A percentile compares a stretch with the other conserved stretches of the same genome.
These are phyloP conservation scores for Plantago coronopus DNA, from an alignment of 305 asterid genomes.

Conservation along the genomic window DNA sequence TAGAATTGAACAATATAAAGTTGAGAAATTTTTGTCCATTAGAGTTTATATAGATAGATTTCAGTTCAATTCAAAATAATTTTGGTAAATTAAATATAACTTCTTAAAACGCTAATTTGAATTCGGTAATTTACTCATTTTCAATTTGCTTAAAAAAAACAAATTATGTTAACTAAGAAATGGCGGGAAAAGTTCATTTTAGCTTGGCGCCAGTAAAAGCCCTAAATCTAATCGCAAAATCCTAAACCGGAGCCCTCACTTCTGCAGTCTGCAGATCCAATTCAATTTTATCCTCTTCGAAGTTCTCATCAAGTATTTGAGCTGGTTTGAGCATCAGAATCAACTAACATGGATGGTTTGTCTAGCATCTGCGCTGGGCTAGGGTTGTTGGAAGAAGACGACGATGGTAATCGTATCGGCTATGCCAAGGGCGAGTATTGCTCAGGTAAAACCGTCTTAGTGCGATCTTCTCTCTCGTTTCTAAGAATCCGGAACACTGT, in stretches of 20 bases:
- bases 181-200: constrained; percentile 32
- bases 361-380: constrained; percentile 77
- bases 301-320: background rate
- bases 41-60: too few species aligned
- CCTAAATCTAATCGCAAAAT: constrained; percentile 23
- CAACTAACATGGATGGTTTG: constrained; percentile 62
- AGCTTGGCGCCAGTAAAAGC: constrained; percentile 23
- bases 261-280: constrained; percentile 7
- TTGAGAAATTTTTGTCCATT: too few species aligned
- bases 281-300: constrained; percentile 6
- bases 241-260: constrained; percentile 12
- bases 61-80: too few species aligned
- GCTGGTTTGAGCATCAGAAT: background rate
- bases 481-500: background rate
- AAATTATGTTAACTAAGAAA: background rate
- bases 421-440: constrained; percentile 63
- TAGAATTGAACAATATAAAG: too few species aligned
- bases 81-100: too few species aligned
- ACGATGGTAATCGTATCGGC: constrained; percentile 51
- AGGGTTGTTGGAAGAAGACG: constrained; percentile 67
- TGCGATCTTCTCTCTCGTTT: background rate
- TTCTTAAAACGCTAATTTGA: too few species aligned
- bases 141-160: too few species aligned
- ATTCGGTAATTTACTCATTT: too few species aligned
- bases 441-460: constrained; percentile 40